A percentile compares a stretch with the other conserved stretches of the same genome.
These are phyloP conservation scores for Dryas alaskensis DNA, from an alignment of 306 rosid genomes.

Conservation along the genomic window DNA sequence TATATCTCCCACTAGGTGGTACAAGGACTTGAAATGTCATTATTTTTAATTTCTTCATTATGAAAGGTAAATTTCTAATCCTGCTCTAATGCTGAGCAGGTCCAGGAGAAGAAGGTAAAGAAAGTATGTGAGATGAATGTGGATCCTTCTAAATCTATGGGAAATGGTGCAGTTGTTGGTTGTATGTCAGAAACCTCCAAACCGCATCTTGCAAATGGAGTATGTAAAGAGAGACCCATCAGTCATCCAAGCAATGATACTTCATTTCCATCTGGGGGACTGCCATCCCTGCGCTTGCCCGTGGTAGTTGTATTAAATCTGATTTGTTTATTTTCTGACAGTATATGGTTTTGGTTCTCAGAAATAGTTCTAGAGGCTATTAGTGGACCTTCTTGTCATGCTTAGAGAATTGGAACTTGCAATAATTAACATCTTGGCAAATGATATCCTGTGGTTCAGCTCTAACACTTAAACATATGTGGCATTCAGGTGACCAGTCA, in stretches of 20 bases:
- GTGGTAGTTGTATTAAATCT: conserved; percentile 47
- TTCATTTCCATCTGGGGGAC: conserved; percentile 37
- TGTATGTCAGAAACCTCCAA: conserved; percentile 37
- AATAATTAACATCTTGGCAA: conserved; percentile 4
- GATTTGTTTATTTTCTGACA: conserved; percentile 12
- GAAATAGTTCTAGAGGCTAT: conserved; percentile 14
- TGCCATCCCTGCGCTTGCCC: conserved; percentile 48
- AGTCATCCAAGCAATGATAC: conserved; percentile 31
- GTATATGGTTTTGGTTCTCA: conserved; percentile 4
- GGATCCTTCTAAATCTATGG: conserved; percentile 39
- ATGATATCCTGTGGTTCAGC: not conserved
- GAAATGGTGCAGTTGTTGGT: conserved; percentile 44
- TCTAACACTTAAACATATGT: conserved; percentile 14
- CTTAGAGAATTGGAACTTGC: not conserved
- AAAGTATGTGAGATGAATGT: conserved; percentile 55
- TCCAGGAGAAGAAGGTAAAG: conserved; percentile 58
- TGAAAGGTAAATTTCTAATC: conserved; percentile 5
- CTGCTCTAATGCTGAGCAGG: conserved; percentile 29
- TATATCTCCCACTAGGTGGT: not conserved
- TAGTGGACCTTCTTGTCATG: not conserved
- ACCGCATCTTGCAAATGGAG: conserved; percentile 48
- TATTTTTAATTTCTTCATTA: not conserved
- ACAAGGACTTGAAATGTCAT: not conserved
- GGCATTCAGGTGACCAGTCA: conserved; percentile 64
- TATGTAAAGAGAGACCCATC: conserved; percentile 34